Base-by-base conservation (phyloP, 2,329 filamentous ascomycete genomes). In the Lasiodiplodia citricola region DNA sequence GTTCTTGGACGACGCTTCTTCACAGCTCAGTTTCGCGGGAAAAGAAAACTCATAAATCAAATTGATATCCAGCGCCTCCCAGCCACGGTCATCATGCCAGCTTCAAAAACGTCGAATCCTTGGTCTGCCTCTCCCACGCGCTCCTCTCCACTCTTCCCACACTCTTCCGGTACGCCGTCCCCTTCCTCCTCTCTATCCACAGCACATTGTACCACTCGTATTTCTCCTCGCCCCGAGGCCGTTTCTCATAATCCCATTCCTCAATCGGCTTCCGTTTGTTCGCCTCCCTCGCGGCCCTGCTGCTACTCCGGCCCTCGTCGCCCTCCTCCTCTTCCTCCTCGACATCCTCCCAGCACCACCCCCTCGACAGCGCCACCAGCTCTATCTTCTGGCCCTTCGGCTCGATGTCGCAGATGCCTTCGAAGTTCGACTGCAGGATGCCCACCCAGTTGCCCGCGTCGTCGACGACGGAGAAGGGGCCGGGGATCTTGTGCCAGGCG, bases 121-220 rank as follows among this genome's bases (percentile, higher is more conserved):
- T 23, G 14, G 23, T 57, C 25, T 57, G 60, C 50, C 51, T 67
- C 44, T 69, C 68, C 68, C 64, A 69, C 50, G 52, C 52, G 21
- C 54, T 55, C 55, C 51, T 67, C 44, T 69, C 68, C 6, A 69
- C 23, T 16, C 68, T 23, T 13, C 64, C 64, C 13, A 69, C 18
- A 25, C 54, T 57, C 44, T 67, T 62, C 41, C 68, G 51, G n/a
- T 60, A 38, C 35, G 56, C 57, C 68, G 44, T 60, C 11, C 52
- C 68, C 18, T 69, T 66, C 28, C 50, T 11, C 41, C 68, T 47
- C 37, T 64, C 63, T 4, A 67, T 58, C 38, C 47, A 62, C n/a
- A 69, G 25, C 55, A 69, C 64, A n/a, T 69, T 69, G 25, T 58
- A 58, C 50, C 65, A 69, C 44, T 69, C 52, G 41, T 69, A 69